Base-by-base conservation (phyloP, 1,284 basidiomycete genomes). In the Apiotrichum laibachii region DNA sequence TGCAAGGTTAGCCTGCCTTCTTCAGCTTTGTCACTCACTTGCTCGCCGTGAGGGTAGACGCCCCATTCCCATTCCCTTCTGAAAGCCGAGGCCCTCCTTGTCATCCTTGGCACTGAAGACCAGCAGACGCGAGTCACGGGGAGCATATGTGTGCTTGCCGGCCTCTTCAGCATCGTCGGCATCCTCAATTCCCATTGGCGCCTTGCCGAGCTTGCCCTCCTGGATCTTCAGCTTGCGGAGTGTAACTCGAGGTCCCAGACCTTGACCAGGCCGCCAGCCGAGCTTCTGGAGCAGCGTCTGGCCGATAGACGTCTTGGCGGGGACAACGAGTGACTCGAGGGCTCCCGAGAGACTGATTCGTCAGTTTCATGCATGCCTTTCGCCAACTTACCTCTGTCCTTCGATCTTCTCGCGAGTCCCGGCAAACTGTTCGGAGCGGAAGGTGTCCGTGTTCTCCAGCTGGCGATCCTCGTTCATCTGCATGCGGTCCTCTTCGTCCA, bases 401-500 rank as follows among this genome's bases (percentile, higher is more conserved):
- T 57, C 69, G 21, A 72, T 48, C 26, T 85, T 85, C 0, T 82
- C 80, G 59, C 84, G 81, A 1, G 84, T 85, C 0, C 83, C 84
- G 10, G 82, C 85, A 1, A 83, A 78, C 19, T 85, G 84, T 85
- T 88, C 77, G 86, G 85, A 84, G 22, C 62, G 64, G 60, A 79
- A 79, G 0, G 71, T 74, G 4, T 77, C 74, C 2, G 76, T 79
- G 54, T 76, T 77, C 70, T 90, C 88, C 11, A 95, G 76, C 48
- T 85, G 85, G 64, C 86, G 82, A 66, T 84, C 85, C 50, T 90
- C 89, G 43, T 83, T 84, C 61, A 88, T 75, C 63, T 90, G 90
- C 42, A 87, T 85, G n/a, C 95, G 79, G 76, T 97, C 95, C 78
- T 99, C 96, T 47, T 97, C 95, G 78, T 99, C 95, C 95, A 99